Evolutionary conservation across 2,329 filamentous ascomycete genomes (phyloP).

Genomic region (Ophiostoma sp.): DNA sequence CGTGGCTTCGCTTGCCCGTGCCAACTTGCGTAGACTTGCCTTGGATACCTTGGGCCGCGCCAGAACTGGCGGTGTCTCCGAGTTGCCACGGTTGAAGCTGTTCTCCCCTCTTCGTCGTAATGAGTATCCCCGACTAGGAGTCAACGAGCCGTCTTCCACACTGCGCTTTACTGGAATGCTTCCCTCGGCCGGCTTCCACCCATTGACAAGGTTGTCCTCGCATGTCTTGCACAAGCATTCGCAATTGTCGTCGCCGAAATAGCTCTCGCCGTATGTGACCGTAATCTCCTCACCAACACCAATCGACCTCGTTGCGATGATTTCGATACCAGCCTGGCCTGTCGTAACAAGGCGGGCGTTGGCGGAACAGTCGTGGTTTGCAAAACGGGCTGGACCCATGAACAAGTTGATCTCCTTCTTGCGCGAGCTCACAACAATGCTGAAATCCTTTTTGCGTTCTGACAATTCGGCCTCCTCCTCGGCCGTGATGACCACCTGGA

Average conservation of each 20-base stretch:
- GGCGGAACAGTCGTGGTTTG: constrained; percentile 93
- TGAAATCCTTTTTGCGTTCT: constrained; percentile 84
- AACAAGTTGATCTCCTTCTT: constrained; percentile 89
- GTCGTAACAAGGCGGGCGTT: constrained; percentile 84
- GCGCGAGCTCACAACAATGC: constrained; percentile 88
- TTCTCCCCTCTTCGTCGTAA: constrained; percentile 52
- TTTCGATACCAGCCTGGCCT: constrained; percentile 81
- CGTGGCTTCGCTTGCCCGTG: constrained; percentile 17
- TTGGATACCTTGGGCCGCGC: constrained; percentile 49
- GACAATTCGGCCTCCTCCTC: constrained; percentile 84
- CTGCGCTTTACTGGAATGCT: constrained; percentile 46
- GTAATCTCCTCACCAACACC: constrained; percentile 89
- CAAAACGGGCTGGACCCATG: constrained; percentile 89
- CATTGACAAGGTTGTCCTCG: constrained; percentile 68
- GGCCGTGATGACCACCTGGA: constrained; percentile 85
- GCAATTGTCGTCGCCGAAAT: constrained; percentile 91
- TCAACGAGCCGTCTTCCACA: constrained; percentile 47
- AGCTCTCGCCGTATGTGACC: constrained; percentile 90
- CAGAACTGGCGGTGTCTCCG: constrained; percentile 53
- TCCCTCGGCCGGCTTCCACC: constrained; percentile 62
- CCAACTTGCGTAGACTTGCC: constrained; percentile 29
- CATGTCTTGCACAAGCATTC: constrained; percentile 91
- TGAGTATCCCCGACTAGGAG: constrained; percentile 46
- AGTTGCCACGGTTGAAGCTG: constrained; percentile 41
- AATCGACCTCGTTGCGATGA: constrained; percentile 78